phyloP scores from a whole-genome alignment of 2,329 filamentous ascomycete species.

The Trichoderma afroharzianum region DNA sequence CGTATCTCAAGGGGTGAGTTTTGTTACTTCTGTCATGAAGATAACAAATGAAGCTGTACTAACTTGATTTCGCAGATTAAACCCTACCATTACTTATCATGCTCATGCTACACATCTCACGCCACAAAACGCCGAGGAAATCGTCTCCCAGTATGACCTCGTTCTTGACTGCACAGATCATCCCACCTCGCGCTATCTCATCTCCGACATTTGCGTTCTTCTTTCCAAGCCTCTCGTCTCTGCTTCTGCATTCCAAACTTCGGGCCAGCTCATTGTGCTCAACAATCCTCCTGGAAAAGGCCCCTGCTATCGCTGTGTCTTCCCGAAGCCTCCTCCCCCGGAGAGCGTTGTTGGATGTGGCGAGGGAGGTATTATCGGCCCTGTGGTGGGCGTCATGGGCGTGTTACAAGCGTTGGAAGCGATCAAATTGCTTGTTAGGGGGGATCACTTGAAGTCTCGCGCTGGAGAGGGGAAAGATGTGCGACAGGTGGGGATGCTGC shows the following conservation, averaged over 20 bases:
- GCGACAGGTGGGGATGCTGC: constrained; percentile 36
- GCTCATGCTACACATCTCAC: constrained; percentile 63
- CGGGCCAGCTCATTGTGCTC: constrained; percentile 85
- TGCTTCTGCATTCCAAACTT: constrained; percentile 81
- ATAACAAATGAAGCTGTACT: neutral
- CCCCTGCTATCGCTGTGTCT: constrained; percentile 92
- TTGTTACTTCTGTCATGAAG: neutral
- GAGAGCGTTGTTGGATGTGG: constrained; percentile 82
- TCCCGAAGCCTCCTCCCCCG: constrained; percentile 79
- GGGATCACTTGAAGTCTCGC: constrained; percentile 22
- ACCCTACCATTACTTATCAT: constrained; percentile 65
- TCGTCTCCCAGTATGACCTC: constrained; percentile 71
- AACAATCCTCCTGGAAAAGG: constrained; percentile 75
- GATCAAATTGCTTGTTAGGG: constrained; percentile 69
- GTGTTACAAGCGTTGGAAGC: constrained; percentile 87
- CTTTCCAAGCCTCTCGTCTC: constrained; percentile 77
- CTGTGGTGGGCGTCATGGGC: constrained; percentile 91
- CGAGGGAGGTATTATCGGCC: constrained; percentile 88
- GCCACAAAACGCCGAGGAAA: constrained; percentile 61
- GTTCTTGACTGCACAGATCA: constrained; percentile 96
- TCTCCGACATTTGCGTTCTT: constrained; percentile 85
- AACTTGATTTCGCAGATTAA: constrained; percentile 54
- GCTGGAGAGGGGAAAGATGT: constrained; percentile 21
- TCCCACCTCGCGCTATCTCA: constrained; percentile 84
- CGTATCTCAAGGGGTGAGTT: constrained; percentile 52